These are phyloP conservation scores for Zelopaecilomyces penicillatus DNA, from an alignment of 2,329 filamentous ascomycete species.

Conservation along the genomic window DNA sequence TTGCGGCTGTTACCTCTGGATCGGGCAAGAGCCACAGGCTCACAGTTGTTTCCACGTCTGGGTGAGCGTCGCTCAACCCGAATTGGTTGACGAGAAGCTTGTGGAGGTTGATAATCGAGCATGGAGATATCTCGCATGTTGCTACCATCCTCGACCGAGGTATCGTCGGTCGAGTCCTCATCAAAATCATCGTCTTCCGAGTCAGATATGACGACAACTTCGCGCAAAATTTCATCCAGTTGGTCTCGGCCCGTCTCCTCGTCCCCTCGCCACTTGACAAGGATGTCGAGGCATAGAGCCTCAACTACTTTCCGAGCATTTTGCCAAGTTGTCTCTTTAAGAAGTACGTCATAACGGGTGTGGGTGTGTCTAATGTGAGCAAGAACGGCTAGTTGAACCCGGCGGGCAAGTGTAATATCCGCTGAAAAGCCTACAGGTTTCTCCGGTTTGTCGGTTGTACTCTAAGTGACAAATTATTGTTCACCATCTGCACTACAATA, in stretches of 20 bases:
- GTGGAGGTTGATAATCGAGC: slow-evolving; percentile 2
- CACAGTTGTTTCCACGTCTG: not conserved
- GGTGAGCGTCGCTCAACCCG: slow-evolving; percentile 3
- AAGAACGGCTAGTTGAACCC: slow-evolving; percentile 57
- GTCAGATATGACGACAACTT: slow-evolving; percentile 60
- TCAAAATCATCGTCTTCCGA: slow-evolving; percentile 40
- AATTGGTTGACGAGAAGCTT: not conserved
- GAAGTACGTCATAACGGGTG: slow-evolving; percentile 54
- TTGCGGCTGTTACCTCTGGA: slow-evolving; percentile 4
- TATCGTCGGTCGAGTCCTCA: slow-evolving; percentile 26
- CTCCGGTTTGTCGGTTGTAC: slow-evolving; percentile 42
- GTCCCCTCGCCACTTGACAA: slow-evolving; percentile 65
- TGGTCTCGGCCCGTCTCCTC: slow-evolving; percentile 61
- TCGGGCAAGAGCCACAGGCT: slow-evolving; percentile 2
- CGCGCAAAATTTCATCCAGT: slow-evolving; percentile 57
- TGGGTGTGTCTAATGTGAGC: slow-evolving; percentile 61
- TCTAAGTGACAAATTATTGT: slow-evolving; percentile 26
- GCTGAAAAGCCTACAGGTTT: slow-evolving; percentile 49
- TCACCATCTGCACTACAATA: slow-evolving; percentile 4
- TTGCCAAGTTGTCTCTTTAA: slow-evolving; percentile 49
- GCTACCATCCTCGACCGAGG: slow-evolving; percentile 18
- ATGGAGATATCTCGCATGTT: slow-evolving; percentile 8
- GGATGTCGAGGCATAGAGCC: slow-evolving; percentile 51
- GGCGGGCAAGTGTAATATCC: slow-evolving; percentile 48
- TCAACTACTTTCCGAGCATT: slow-evolving; percentile 56